Percentiles rank a stretch among this genome's conserved stretches.
These are phyloP conservation scores for Umbilicus rupestris DNA, from an alignment of 164 flowering plant species.

Conservation along the genomic window DNA sequence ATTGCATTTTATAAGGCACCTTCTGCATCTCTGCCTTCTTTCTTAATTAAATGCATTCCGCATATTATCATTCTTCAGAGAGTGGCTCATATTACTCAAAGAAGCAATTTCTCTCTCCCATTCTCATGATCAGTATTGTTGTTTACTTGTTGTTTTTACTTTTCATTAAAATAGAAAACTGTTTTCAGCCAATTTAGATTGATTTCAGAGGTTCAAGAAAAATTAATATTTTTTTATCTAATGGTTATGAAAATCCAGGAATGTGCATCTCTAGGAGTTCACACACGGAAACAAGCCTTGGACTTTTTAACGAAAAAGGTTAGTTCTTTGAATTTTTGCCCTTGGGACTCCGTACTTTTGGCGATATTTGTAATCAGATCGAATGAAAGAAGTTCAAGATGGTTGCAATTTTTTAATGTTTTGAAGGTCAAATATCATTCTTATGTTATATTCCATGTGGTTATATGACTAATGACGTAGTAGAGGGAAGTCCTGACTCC, in stretches of 20 bases:
- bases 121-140: background rate
- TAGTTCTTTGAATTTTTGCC: background rate
- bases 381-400: background rate
- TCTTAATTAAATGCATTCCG: background rate
- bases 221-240: background rate
- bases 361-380: background rate
- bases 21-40: background rate
- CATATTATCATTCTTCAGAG: background rate
- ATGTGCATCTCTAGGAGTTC: conserved; percentile 6
- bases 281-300: conserved; percentile 4
- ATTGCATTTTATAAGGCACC: background rate
- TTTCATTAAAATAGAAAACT: background rate
- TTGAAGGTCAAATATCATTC: background rate
- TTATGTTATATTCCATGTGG: background rate
- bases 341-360: background rate
- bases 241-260: background rate
- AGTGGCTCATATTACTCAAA: background rate
- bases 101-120: background rate
- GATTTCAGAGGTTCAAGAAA: background rate
- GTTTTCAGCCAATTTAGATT: background rate
- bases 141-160: background rate
- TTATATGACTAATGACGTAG: background rate
- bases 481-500: background rate
- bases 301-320: conserved; percentile 7
- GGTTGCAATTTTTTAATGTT: background rate